Evolutionary conservation across 2,329 filamentous ascomycete genomes (phyloP).

Genomic region (Penicillium sp.): DNA sequence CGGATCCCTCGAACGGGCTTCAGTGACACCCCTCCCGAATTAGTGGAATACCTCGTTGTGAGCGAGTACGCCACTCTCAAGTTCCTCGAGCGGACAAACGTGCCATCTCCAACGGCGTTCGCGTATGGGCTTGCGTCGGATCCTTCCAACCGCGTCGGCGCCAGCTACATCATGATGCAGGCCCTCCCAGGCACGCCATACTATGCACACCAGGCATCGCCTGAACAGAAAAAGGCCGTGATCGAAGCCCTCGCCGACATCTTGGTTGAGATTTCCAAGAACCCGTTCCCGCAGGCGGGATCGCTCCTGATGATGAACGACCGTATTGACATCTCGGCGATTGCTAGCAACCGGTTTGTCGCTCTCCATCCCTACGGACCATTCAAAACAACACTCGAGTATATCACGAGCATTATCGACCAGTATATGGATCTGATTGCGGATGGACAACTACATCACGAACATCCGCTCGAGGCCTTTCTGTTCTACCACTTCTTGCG

Average conservation of each 20-base stretch:
- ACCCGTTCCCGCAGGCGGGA: constrained; percentile 3
- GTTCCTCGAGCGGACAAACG: constrained; percentile 36
- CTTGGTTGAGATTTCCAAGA: constrained; percentile 7
- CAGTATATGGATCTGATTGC: constrained; percentile 9
- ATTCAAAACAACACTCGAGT: constrained; percentile 3
- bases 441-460: constrained; percentile 7
- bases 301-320: constrained; percentile 4
- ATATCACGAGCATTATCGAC: constrained; percentile 7
- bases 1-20: constrained; percentile 34
- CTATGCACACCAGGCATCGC: constrained; percentile 9
- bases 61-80: constrained; percentile 44
- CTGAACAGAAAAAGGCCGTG: constrained; percentile 12
- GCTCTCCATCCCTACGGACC: constrained; percentile 9
- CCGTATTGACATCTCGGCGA: constrained; percentile 1
- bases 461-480: constrained; percentile 8
- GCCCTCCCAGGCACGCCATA: constrained; percentile 38
- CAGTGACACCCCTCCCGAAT: constrained; percentile 28
- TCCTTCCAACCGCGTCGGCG: constrained; percentile 29
- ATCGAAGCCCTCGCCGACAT: constrained; percentile 9
- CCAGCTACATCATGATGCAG: constrained; percentile 43
- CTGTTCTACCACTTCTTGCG: constrained; percentile 1
- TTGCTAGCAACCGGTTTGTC: constrained; percentile 12
- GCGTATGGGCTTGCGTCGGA: constrained; percentile 33
- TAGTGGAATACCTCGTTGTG: constrained; percentile 28
- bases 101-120: constrained; percentile 39